phyloP scores from a whole-genome alignment of 2,329 filamentous ascomycete genomes.

The Uncinocarpus reesii region DNA sequence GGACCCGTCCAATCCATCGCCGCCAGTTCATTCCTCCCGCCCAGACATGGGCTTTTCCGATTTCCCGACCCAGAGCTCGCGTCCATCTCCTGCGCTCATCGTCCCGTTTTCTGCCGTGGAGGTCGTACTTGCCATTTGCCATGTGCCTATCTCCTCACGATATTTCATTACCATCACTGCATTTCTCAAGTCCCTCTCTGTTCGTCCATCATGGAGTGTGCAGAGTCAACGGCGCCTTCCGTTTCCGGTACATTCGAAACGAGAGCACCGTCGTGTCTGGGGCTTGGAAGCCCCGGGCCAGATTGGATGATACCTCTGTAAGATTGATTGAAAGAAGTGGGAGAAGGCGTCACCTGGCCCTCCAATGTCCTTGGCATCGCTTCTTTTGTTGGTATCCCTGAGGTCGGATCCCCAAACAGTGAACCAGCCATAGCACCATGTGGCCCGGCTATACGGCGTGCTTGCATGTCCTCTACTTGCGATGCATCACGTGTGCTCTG shows the following conservation, averaged over 20 bases:
- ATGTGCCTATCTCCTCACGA: background rate
- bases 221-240: conserved; percentile 8
- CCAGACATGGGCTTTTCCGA: background rate
- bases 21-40: background rate
- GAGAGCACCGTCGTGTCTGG: conserved; percentile 8
- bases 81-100: background rate
- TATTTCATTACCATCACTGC: background rate
- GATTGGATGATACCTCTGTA: conserved; percentile 13
- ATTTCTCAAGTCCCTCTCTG: conserved; percentile 7
- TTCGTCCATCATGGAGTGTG: conserved; percentile 7
- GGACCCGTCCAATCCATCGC: background rate
- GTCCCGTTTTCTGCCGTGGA: background rate
- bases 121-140: background rate
- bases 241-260: conserved; percentile 6
- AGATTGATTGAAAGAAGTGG: conserved; percentile 9
- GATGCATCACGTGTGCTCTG: conserved; percentile 6
- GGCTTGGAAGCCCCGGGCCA: conserved; percentile 3
- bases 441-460: conserved; percentile 12
- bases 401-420: conserved; percentile 2
- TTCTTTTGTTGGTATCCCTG: conserved; percentile 10
- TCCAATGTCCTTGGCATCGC: conserved; percentile 15
- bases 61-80: background rate
- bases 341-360: conserved; percentile 8
- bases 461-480: conserved; percentile 16
- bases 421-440: conserved; percentile 2